Percentiles rank a stretch among this genome's conserved stretches.
These are phyloP conservation scores for Rhipidocladum racemiflorum DNA, from an alignment of 176 grass and related monocot genomes.

Conservation along the genomic window DNA sequence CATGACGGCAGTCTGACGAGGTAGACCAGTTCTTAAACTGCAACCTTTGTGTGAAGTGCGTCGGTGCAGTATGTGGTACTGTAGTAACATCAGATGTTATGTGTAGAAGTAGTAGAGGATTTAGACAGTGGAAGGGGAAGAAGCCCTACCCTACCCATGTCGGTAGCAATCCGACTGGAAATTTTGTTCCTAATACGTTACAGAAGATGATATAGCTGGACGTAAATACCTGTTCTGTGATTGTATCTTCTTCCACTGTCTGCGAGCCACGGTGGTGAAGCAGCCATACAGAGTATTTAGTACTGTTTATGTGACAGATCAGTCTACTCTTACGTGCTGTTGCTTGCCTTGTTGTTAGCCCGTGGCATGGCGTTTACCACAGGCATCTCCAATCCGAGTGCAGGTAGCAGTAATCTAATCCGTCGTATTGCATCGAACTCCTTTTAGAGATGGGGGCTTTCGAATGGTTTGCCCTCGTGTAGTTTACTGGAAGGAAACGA, in stretches of 20 bases:
- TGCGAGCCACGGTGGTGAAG: not conserved
- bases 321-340: not conserved
- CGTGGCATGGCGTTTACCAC: not conserved
- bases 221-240: slow-evolving; percentile 42
- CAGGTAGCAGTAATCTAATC: not conserved
- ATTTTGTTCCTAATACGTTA: slow-evolving; percentile 38
- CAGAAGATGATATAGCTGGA: slow-evolving; percentile 28
- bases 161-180: slow-evolving; percentile 26
- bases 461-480: not conserved
- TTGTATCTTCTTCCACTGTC: slow-evolving; percentile 26
- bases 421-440: not conserved
- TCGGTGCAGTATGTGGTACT: slow-evolving; percentile 11
- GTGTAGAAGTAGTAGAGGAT: slow-evolving; percentile 23
- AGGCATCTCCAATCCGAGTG: not conserved
- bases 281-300: not conserved
- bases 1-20: slow-evolving; percentile 26
- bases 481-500: not conserved
- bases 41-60: slow-evolving; percentile 18
- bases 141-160: slow-evolving; percentile 36
- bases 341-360: not conserved
- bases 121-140: slow-evolving; percentile 22
- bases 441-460: not conserved
- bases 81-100: slow-evolving; percentile 17
- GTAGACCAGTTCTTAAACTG: slow-evolving; percentile 18
- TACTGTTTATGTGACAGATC: not conserved